Evolutionary conservation across 768 basidiomycete species (phyloP).

Genomic region (Agrocybe praecox): DNA sequence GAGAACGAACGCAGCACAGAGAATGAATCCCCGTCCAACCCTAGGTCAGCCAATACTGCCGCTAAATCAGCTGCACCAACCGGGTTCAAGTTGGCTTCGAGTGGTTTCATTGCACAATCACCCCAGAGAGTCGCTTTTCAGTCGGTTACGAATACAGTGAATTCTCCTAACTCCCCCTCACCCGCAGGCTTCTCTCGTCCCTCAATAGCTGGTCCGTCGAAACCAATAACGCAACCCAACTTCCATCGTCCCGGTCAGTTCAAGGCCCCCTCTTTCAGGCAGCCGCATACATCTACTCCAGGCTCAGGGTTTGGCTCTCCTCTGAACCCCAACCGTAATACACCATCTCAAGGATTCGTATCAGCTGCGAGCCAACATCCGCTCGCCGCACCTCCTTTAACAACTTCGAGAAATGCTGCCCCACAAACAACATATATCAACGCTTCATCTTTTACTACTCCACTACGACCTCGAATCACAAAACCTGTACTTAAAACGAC

Average conservation of each 20-base stretch:
- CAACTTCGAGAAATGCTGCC: conserved; percentile 5
- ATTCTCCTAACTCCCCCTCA: conserved; percentile 42
- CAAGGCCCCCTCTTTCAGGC: conserved; percentile 45
- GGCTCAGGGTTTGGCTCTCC: conserved; percentile 24
- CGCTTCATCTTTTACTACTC: conserved; percentile 8
- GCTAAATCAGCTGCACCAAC: background rate
- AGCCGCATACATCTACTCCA: conserved; percentile 12
- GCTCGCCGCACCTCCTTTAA: conserved; percentile 28
- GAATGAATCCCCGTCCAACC: background rate
- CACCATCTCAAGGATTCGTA: conserved; percentile 13
- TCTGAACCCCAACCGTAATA: conserved; percentile 27
- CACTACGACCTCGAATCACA: conserved; percentile 11
- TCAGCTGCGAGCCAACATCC: conserved; percentile 32
- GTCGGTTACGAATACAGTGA: conserved; percentile 36
- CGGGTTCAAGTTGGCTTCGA: conserved; percentile 27
- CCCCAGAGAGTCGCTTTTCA: conserved; percentile 37
- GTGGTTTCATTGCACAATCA: conserved; percentile 17
- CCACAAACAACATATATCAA: background rate
- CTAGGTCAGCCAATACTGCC: conserved; percentile 22
- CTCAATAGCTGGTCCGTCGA: conserved; percentile 7
- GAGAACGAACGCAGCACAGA: background rate
- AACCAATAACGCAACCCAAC: conserved; percentile 15
- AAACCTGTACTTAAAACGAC: conserved; percentile 19
- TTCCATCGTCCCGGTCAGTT: conserved; percentile 39
- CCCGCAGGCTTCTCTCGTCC: conserved; percentile 31